Evolutionary conservation across 2,329 filamentous ascomycete species (phyloP), one percentile per base, ranked within the genome.

Genomic region (Penicillium fuscoglaucum): DNA sequence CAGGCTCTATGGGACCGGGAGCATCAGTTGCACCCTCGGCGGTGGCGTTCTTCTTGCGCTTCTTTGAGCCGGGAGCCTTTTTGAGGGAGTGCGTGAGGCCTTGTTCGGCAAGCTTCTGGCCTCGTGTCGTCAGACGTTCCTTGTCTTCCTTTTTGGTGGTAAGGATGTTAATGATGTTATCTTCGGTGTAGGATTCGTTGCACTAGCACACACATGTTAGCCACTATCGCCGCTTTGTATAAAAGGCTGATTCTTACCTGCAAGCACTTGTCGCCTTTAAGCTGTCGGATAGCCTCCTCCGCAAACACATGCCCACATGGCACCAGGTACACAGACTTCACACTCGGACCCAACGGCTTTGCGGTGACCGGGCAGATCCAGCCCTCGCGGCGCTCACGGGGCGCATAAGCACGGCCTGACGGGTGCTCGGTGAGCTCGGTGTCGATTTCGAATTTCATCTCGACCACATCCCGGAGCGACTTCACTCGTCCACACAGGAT

Each of bases 261-360:
- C 61, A 86, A 70, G 66, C 86, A 88, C 62, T 79, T 81, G 63
- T 90, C 88, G 2, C 78, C 82, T 26, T 82, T 81, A n/a, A 96
- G 86, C 75, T 95, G 90, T 65, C 88, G 90, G 64, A 98, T 87
- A 8, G 92, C 91, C 53, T 87, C 86, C 61, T 96, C 92, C 0
- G 91, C 88, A 76, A 98, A 98, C 0, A 91, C 93, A 79, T 99
- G 96, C 0, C 95, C 96, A 69, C 95, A 99, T 0, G 95, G 95
- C 5, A 98, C 90, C 3, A 99, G 70, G 69, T 98, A 99, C 1
- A 96, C 91, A 0, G 91, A 83, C 74, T 89, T 93, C 17, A 88
- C 87, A 6, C 82, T 82, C 0, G 92, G 87, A 0, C 95, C 95
- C 26, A 99, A 78, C 72, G 90, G 87, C 72, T 96, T 96, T 68